Evolutionary conservation across 179 eudicot species (phyloP), one percentile per base, ranked within the genome.

Genomic region (Gypsophila paniculata): DNA sequence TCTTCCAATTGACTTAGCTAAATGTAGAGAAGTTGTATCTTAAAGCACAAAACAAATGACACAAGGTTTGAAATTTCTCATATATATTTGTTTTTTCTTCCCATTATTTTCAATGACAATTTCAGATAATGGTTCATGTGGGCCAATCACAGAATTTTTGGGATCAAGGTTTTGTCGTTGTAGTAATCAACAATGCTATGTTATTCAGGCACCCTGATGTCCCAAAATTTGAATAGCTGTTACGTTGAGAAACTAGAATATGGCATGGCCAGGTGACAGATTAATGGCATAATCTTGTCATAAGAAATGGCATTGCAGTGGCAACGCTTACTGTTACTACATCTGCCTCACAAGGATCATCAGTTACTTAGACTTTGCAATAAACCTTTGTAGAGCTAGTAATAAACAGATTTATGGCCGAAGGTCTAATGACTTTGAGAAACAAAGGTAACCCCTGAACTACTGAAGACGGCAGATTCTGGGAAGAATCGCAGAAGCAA

Each of bases 401-500:
- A 17, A 15, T 6, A 18, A 36, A 48, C 58, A 67, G 34, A 66
- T 23, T 46, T 48, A 8, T 36, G 7, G 38, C 57, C 39, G 12
- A 62, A 62, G 2, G 53, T 67, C 58, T 48, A 25, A 39, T 12
- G 21, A 25, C 26, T 38, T 18, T n/a, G 51, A 38, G 13, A n/a
- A n/a, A n/a, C n/a, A n/a, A 38, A 38, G 26, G 19, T n/a, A 6
- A 25, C 46, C 65, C 46, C 7, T 29, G n/a, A 61, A 29, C 51
- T 63, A 38, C 49, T 38, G 14, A 38, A 63, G 51, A 63, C 15
- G 18, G 18, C 14, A 61, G 36, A 29, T 29, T 34, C 49, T 18
- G 18, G 25, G 21, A 63, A 63, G 68, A 63, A 38, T 49, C 12
- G 10, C 34, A 13, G 57, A 48, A 63, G 55, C 52, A 46, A 66